Evolutionary conservation across 179 eudicot genomes (phyloP), one percentile per base, ranked within the genome.

Genomic region (Silene noctiflora): DNA sequence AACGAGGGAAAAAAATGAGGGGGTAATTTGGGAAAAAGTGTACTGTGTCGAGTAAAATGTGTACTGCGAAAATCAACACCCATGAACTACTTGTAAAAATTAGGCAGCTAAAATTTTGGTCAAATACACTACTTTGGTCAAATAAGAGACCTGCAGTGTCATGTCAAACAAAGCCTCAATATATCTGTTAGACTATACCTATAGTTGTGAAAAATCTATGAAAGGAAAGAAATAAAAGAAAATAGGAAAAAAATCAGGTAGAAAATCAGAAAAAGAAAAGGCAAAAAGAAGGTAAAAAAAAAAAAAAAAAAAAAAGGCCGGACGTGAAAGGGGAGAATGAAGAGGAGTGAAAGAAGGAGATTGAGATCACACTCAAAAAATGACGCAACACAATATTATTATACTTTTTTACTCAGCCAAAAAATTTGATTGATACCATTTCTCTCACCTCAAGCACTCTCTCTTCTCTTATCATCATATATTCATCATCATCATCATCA

Each of bases 311-410:
- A 72, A 35, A 24, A 55, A 73, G 66, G 53, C 78, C 92, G 95
- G 95, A 90, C 88, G 81, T 81, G 84, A 86, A 84, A 29, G 4
- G 60, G 46, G 46, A 69, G 71, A 71, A 75, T 82, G 59, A 75
- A 82, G 72, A 46, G 0, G 42, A 72, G 56, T 78, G 53, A 60
- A 79, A 72, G 42, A 55, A 58, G 13, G 29, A 21, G 24, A 31
- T 79, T 73, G 77, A 59, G 76, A 20, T 72, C 60, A 70, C 73
- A 70, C 35, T 44, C 16, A 14, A 48, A 71, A 71, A 51, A 51
- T 13, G 27, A 51, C 3, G 4, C 58, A 22, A 44, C 25, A 53
- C 11, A 10, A 59, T 6, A 58, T 31, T 33, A 24, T n/a, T 8
- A 33, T 55, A 56, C 4, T n/a, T 16, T 3, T 4, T 51, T 11